These are phyloP conservation scores for Xylariaceae sp. DNA, from an alignment of 2,329 filamentous ascomycete species.

Conservation along the genomic window DNA sequence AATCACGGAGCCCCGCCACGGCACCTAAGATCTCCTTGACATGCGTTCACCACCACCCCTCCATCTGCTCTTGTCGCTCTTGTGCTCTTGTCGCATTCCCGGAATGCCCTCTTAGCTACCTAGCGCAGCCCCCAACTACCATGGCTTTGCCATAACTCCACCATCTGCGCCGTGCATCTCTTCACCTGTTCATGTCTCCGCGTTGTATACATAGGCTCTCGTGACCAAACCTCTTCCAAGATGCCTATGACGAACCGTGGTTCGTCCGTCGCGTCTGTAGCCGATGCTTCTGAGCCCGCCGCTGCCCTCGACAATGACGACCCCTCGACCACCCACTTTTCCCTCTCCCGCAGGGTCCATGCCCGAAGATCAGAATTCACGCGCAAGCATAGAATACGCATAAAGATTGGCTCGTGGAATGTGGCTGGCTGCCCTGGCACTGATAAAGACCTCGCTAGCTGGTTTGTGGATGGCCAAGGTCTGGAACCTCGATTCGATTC, in stretches of 20 bases:
- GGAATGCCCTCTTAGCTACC: too few species aligned
- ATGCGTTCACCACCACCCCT: too few species aligned
- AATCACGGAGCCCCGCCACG: too few species aligned
- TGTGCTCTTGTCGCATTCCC: too few species aligned
- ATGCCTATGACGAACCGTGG: constrained; percentile 27
- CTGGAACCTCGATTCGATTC: constrained; percentile 62
- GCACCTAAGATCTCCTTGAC: too few species aligned
- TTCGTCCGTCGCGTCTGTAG: constrained; percentile 32
- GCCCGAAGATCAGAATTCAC: constrained; percentile 77
- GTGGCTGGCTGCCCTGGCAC: constrained; percentile 80
- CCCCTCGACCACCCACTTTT: constrained; percentile 46
- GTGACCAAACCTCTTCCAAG: not conserved
- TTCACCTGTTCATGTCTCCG: too few species aligned
- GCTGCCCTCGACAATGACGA: constrained; percentile 45
- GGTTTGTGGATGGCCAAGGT: constrained; percentile 80
- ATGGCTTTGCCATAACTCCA: too few species aligned
- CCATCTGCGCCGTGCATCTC: too few species aligned
- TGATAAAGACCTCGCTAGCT: constrained; percentile 80
- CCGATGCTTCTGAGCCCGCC: constrained; percentile 43
- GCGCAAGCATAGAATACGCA: constrained; percentile 65
- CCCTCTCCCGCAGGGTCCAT: constrained; percentile 63
- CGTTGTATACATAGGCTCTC: too few species aligned
- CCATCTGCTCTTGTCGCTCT: too few species aligned
- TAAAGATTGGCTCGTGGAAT: constrained; percentile 96
- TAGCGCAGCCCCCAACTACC: too few species aligned